Conservation (phyloP, 139 green algal species). For the Marvania coccoides region DNA sequence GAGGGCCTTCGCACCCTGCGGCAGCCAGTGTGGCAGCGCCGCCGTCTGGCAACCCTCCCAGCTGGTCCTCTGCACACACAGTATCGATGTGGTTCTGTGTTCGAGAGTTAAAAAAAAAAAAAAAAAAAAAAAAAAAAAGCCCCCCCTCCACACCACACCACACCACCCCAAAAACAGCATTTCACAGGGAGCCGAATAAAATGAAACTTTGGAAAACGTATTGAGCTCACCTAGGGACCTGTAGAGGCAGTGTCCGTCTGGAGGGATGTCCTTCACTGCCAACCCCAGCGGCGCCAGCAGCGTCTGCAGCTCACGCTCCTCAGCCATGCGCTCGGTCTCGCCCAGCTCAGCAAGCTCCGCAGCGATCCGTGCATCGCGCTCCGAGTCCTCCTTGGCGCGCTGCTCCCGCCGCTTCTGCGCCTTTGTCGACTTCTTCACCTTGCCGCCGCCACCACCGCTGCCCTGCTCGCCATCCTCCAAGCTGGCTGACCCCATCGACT, state of each 20-base stretch:
- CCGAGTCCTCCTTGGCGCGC: constrained; percentile 40
- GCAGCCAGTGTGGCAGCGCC: constrained; percentile 3
- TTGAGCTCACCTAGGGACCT: constrained; percentile 56
- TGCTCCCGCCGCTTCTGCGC: constrained; percentile 56
- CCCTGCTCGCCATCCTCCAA: constrained; percentile 14
- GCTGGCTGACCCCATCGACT: constrained; percentile 18
- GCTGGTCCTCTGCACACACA: constrained; percentile 65
- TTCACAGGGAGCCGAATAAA: no score
- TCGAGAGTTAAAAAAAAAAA: not conserved
- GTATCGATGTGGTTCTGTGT: not conserved
- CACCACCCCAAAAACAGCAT: no score
- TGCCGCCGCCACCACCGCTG: not conserved
- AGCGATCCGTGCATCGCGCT: constrained; percentile 73
- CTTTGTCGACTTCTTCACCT: constrained; percentile 50
- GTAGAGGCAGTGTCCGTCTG: constrained; percentile 95
- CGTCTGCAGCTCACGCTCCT: constrained; percentile 52
- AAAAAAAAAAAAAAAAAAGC: not conserved
- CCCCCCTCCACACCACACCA: no score
- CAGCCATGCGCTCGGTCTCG: constrained; percentile 44
- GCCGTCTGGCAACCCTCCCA: constrained; percentile 26
- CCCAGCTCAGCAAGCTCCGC: constrained; percentile 67
- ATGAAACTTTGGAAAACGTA: no score
- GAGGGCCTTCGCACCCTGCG: not conserved
- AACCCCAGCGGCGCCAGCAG: constrained; percentile 63
- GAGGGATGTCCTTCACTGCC: constrained; percentile 63